phyloP scores from a whole-genome alignment of 2,329 filamentous ascomycete species.

The Colletotrichum navitas region DNA sequence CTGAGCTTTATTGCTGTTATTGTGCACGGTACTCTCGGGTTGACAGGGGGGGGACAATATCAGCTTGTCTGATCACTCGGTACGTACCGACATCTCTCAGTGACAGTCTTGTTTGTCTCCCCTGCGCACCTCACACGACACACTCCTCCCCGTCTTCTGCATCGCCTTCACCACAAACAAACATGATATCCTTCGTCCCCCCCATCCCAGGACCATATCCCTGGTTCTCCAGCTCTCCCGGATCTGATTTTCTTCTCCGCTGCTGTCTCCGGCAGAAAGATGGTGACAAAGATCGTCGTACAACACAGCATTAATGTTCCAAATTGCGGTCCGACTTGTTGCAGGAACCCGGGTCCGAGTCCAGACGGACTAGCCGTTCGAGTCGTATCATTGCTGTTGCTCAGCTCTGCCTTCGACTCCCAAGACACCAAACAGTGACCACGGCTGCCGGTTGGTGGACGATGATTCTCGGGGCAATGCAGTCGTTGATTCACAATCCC shows the following conservation, averaged over 20 bases:
- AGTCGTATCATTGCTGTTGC: constrained; percentile 7
- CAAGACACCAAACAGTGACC: constrained; percentile 39
- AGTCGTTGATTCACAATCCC: constrained; percentile 34
- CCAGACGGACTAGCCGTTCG: neutral
- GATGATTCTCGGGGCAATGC: constrained; percentile 35
- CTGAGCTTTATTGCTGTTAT: too few relatives aligned
- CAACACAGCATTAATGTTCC: neutral
- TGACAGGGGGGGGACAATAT: too few relatives aligned
- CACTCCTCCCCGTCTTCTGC: constrained; percentile 12
- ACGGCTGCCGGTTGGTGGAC: constrained; percentile 16
- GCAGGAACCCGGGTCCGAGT: constrained; percentile 15
- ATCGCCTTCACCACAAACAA: constrained; percentile 8
- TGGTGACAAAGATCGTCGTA: neutral
- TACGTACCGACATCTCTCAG: neutral
- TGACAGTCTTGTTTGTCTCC: neutral
- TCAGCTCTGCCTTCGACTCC: constrained; percentile 34
- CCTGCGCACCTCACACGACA: neutral
- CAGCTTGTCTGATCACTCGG: too few relatives aligned
- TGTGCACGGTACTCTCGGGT: too few relatives aligned
- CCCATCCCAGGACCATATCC: neutral
- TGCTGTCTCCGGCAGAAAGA: neutral
- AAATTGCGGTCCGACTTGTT: constrained; percentile 24
- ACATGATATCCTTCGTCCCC: too few relatives aligned
- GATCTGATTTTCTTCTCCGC: neutral
- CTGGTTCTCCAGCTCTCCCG: neutral